Base-by-base conservation (phyloP, 2,329 filamentous ascomycete species). In the Helotiales sp. region DNA sequence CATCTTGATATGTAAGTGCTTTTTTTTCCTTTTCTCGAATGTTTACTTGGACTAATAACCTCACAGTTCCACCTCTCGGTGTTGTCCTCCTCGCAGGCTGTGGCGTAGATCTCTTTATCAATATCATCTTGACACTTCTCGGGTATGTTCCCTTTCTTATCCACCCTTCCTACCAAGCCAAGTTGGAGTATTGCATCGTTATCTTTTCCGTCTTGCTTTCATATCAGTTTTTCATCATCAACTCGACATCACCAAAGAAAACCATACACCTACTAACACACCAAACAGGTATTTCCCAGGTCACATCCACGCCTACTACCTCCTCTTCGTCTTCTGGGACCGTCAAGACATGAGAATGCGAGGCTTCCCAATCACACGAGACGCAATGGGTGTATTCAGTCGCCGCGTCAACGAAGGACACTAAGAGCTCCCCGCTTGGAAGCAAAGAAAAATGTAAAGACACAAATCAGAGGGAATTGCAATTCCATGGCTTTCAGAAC, bases 81-180 rank as follows among this genome's bases (percentile, higher is more conserved):
- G 92, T 96, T 73, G 93, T 96, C 83, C 88, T 96, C 67, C 91
- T 96, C 86, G 86, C 88, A 68, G 91, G 91, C 70, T 96, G 91
- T 78, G 87, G 87, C 72, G 84, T 87, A 64, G 90, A 96, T 73
- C 80, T 96, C 71, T 81, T 93, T 76, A 93, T 96, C 84, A 96
- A 96, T 86, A 90, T 96, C 76, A 82, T 91, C 71, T 79, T 95
- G 76, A 95, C 90, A 68, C 83, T 90, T 66, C 79, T 91, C 66
- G 85, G 71, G 60, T 66, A 55, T 12, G 58, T 60, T 1, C 36
- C 67, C 67, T 66, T 71, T 29, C 19, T 66, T 66, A 8, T 34
- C 15, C 15, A 34, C 33, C 17, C 24, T 34, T 25, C 5, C 8
- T 29, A 13, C 33, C 29, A 10, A 5, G 13, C 27, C n/a, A n/a